Conservation (phyloP, 306 rosid genomes). For the Ormosia emarginata region DNA sequence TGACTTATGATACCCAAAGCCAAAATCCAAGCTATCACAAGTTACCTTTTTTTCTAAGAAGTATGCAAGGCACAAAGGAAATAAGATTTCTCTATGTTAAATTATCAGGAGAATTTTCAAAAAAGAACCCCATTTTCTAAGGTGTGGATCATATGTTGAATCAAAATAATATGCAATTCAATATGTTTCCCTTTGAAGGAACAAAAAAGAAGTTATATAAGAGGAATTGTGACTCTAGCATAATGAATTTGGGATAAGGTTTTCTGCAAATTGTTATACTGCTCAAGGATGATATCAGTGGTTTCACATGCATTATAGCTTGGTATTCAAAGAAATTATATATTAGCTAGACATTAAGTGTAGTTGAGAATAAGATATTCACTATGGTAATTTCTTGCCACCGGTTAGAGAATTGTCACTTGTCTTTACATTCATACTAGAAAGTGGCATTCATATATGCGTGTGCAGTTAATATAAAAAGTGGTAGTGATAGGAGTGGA, state of each 20-base stretch:
- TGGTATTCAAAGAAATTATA: background rate
- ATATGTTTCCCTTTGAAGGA: background rate
- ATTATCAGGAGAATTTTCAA: background rate
- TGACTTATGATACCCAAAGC: background rate
- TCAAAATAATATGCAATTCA: background rate
- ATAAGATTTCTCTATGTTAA: background rate
- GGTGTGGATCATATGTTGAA: background rate
- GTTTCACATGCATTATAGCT: conserved; percentile 8
- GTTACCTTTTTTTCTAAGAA: background rate
- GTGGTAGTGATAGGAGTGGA: background rate
- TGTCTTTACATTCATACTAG: background rate
- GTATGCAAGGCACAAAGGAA: background rate
- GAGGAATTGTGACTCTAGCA: conserved; percentile 4
- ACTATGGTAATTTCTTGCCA: background rate
- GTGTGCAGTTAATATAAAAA: background rate
- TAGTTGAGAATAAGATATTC: background rate
- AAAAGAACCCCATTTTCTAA: background rate
- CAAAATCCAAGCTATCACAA: conserved; percentile 1
- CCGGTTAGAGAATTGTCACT: background rate
- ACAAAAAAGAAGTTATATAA: background rate
- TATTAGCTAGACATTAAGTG: background rate
- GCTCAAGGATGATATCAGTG: background rate
- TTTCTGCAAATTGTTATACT: conserved; percentile 1
- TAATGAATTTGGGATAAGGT: background rate
- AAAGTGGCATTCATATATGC: background rate